Base-by-base conservation (phyloP, 2,329 filamentous ascomycete genomes). In the Arthrobotrys sinensis region DNA sequence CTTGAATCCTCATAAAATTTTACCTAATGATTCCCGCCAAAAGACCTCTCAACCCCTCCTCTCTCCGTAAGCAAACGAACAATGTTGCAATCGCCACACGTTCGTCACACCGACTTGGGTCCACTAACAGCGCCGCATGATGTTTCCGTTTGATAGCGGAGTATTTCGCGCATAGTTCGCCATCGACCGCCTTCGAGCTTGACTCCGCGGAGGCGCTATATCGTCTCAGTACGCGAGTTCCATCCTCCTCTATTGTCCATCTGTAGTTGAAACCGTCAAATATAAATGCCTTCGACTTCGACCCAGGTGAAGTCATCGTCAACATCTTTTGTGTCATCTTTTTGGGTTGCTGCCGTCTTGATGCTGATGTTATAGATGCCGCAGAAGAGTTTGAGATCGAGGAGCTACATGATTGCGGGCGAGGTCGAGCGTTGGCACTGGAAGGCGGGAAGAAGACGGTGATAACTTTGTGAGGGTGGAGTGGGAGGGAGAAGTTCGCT, bases 291-390 rank as follows among this genome's bases (percentile, higher is more conserved):
- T 72, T 71, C 1, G 62, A 48, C 36, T 78, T 78, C 3, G 62
- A 36, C 11, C 75, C 75, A 16, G 75, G 75, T 4, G 75, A 78
- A 19, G 75, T 78, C 62, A 78, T 78, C 2, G 75, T 78, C 14
- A 78, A 45, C 75, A 78, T 78, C 11, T 78, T 71, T 46, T 78
- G 75, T 16, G 75, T 48, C 75, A 78, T 67, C 36, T 78, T 78
- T 50, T 72, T 78, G 2, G 60, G 67, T 34, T 71, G 67, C 36
- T 72, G 67, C 36, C 62, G 52, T 48, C 67, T 28, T 12, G 75
- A 72, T 4, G 75, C 36, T 2, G 75, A 78, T 16, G 75, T 50
- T 53, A 72, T 43, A 4, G 75, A 78, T 4, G 46, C 62, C 1
- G 75, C 75, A 14, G 75, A 78, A 6, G 75, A 78, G 48, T 67